Conservation (phyloP, 192 early-diverging fungal species). For the Coemansia sp. region DNA sequence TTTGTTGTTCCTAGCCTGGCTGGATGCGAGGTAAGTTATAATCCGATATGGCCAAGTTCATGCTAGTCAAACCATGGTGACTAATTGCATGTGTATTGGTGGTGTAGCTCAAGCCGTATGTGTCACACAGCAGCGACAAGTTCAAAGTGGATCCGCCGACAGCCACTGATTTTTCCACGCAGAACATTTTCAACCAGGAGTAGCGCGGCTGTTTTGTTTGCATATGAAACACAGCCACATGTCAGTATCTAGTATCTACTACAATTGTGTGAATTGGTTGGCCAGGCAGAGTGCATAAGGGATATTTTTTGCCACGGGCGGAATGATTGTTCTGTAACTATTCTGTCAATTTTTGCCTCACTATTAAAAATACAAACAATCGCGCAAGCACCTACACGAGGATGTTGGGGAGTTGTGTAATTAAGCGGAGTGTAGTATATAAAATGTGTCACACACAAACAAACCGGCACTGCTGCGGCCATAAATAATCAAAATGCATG, state of each 20-base stretch:
- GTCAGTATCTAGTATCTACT: not conserved
- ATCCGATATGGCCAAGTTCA: not conserved
- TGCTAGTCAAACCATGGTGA: not conserved
- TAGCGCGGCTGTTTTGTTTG: not conserved
- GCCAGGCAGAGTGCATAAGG: not conserved
- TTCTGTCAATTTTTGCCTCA: not conserved
- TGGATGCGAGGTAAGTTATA: constrained; percentile 35
- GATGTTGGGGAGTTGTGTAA: not conserved
- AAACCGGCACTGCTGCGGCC: no score
- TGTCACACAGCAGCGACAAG: constrained; percentile 41
- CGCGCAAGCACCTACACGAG: not conserved
- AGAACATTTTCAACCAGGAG: not conserved
- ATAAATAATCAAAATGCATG: no score
- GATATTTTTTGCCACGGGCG: not conserved
- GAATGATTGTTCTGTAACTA: not conserved
- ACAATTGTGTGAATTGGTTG: not conserved
- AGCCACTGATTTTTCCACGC: not conserved
- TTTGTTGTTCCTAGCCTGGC: constrained; percentile 53
- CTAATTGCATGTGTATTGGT: not conserved
- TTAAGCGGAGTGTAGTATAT: not conserved
- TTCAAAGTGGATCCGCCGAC: constrained; percentile 43
- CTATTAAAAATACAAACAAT: not conserved
- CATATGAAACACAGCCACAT: not conserved
- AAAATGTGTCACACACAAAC: no score
- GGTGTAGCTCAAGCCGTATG: constrained; percentile 50